phyloP scores from a whole-genome alignment of 805 yeast species.

The Metschnikowia cerradonensis region DNA sequence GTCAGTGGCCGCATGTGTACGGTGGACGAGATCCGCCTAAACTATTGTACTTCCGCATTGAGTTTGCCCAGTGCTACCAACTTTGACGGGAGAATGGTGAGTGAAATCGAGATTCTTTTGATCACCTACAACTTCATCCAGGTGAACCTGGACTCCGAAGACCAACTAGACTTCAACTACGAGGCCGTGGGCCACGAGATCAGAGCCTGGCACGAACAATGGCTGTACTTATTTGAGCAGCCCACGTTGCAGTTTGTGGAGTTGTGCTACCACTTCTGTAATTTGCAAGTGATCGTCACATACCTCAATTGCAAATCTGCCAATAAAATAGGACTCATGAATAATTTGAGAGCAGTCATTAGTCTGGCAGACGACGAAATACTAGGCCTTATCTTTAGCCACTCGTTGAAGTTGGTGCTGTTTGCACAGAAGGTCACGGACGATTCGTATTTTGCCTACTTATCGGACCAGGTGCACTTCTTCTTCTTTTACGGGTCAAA shows the following conservation, averaged over 20 bases:
- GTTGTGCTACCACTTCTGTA: slow-evolving; percentile 61
- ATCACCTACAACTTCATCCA: slow-evolving; percentile 58
- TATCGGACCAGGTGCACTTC: slow-evolving; percentile 69
- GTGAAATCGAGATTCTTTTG: slow-evolving; percentile 62
- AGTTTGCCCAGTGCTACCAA: slow-evolving; percentile 61
- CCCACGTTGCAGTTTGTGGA: slow-evolving; percentile 73
- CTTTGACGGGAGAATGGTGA: slow-evolving; percentile 79
- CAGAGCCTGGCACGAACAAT: slow-evolving; percentile 59
- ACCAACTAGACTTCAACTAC: slow-evolving; percentile 23
- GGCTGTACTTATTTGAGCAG: slow-evolving; percentile 66
- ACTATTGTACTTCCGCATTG: slow-evolving; percentile 54
- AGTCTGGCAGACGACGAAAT: slow-evolving; percentile 23
- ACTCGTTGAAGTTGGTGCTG: slow-evolving; percentile 40
- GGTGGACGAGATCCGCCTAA: slow-evolving; percentile 55
- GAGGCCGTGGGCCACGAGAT: slow-evolving; percentile 44
- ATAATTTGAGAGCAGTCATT: slow-evolving; percentile 23
- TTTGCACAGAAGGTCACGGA: slow-evolving; percentile 39
- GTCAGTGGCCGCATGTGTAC: slow-evolving; percentile 63
- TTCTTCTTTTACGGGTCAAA: slow-evolving; percentile 42
- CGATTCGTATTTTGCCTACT: slow-evolving; percentile 59
- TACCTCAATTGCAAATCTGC: slow-evolving; percentile 14
- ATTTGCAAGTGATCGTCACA: slow-evolving; percentile 46
- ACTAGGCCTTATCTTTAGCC: slow-evolving; percentile 35
- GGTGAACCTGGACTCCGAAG: slow-evolving; percentile 20
- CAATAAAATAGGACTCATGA: slow-evolving; percentile 2